Evolutionary conservation across 2,329 filamentous ascomycete genomes (phyloP).

Genomic region (Fusarium buxicola): DNA sequence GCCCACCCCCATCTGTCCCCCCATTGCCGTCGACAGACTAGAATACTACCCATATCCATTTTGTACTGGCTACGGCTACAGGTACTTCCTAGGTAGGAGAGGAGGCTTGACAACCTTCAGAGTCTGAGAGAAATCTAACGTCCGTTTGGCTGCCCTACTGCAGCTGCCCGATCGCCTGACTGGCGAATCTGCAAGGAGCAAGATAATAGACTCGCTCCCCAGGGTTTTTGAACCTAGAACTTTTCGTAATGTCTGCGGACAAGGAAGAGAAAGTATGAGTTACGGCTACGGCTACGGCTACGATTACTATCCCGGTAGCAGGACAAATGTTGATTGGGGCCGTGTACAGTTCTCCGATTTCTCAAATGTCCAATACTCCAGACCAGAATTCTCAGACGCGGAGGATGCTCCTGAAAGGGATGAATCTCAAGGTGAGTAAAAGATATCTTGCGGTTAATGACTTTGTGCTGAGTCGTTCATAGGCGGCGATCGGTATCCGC

Average conservation of each 20-base stretch:
- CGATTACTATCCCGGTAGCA: conserved; percentile 54
- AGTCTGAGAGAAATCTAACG: conserved; percentile 39
- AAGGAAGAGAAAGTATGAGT: conserved; percentile 57
- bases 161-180: conserved; percentile 51
- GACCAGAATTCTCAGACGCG: conserved; percentile 55
- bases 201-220: conserved; percentile 50
- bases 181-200: conserved; percentile 49
- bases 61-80: conserved; percentile 24
- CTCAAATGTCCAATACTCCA: conserved; percentile 56
- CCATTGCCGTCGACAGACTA: conserved; percentile 24
- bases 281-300: conserved; percentile 48
- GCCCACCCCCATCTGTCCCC: conserved; percentile 30
- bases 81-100: conserved; percentile 38
- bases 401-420: conserved; percentile 46
- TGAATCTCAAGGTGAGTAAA: conserved; percentile 35
- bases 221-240: conserved; percentile 40
- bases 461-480: conserved; percentile 2
- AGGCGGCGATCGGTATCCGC: conserved; percentile 29
- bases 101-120: conserved; percentile 35
- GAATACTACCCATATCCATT: conserved; percentile 15
- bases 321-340: conserved; percentile 54
- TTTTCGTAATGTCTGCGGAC: conserved; percentile 44
- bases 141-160: conserved; percentile 46
- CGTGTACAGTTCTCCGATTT: conserved; percentile 58
- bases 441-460: not conserved